phyloP scores from a whole-genome alignment of 805 yeast species.

The Kodamaea leandrae region DNA sequence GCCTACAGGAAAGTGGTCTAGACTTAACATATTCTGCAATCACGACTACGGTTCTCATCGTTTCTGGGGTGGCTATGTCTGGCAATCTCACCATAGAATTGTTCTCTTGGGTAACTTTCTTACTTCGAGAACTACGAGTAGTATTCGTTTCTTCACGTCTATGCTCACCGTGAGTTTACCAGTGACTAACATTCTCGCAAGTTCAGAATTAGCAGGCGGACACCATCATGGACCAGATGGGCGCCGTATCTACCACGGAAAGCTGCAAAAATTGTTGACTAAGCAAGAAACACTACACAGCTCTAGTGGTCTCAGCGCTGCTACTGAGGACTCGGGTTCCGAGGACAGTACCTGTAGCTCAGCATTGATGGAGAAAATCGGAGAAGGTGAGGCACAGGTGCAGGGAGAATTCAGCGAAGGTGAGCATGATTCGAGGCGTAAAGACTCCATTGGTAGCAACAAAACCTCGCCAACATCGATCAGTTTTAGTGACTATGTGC shows the following conservation, averaged over 20 bases:
- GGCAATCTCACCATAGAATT: constrained; percentile 78
- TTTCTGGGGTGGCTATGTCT: constrained; percentile 65
- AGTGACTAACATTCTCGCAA: constrained; percentile 48
- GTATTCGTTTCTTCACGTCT: constrained; percentile 46
- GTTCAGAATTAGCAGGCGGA: constrained; percentile 39
- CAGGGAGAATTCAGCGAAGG: constrained; percentile 11
- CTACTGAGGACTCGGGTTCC: constrained; percentile 10
- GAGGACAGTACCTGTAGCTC: constrained; percentile 15
- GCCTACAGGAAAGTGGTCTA: constrained; percentile 62
- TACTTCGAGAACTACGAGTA: constrained; percentile 45
- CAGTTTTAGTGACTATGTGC: constrained; percentile 67
- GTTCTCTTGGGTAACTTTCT: constrained; percentile 54
- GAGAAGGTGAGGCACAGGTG: constrained; percentile 13
- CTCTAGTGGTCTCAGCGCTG: constrained; percentile 1
- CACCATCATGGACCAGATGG: constrained; percentile 21
- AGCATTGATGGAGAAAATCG: constrained; percentile 7
- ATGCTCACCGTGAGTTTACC: constrained; percentile 55
- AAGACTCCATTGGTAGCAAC: constrained; percentile 21
- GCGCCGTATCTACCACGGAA: constrained; percentile 13
- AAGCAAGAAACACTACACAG: neutral
- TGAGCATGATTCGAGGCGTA: constrained; percentile 13
- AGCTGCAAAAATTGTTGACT: neutral
- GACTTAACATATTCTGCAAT: constrained; percentile 52
- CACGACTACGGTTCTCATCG: constrained; percentile 55
- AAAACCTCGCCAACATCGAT: constrained; percentile 25